These are phyloP conservation scores for Phaeomoniella chlamydospora DNA, from an alignment of 2,329 filamentous ascomycete genomes.

Conservation along the genomic window DNA sequence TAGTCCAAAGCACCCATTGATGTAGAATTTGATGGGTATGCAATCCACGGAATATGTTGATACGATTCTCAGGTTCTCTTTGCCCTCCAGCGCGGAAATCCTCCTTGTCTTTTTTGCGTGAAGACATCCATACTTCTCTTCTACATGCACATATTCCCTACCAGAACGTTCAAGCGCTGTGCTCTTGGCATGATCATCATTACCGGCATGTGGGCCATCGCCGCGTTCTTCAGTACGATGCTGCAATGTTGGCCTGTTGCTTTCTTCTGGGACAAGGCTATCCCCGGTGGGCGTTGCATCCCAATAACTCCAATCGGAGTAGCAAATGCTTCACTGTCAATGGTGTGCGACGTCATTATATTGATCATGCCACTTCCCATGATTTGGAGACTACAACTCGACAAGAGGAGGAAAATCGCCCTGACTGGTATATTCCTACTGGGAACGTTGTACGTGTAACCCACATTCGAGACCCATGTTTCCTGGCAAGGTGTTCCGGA, in stretches of 20 bases:
- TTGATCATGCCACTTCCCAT: constrained; percentile 1
- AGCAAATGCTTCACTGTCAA: background rate
- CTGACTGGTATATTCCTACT: background rate
- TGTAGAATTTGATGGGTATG: too few species aligned
- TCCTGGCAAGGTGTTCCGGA: too few species aligned
- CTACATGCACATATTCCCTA: constrained; percentile 12
- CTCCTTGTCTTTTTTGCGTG: constrained; percentile 1
- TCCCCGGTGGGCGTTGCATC: background rate
- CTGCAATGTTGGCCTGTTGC: background rate
- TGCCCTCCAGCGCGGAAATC: background rate
- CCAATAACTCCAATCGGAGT: background rate
- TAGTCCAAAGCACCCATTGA: too few species aligned
- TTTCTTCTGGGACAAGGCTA: constrained; percentile 2
- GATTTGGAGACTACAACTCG: constrained; percentile 1
- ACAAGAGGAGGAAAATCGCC: constrained; percentile 1
- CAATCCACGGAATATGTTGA: too few species aligned
- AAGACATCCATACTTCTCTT: constrained; percentile 13
- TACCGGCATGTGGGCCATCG: background rate
- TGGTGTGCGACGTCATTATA: background rate
- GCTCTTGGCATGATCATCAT: constrained; percentile 8
- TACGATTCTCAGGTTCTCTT: background rate
- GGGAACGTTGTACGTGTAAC: constrained; percentile 2
- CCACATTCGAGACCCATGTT: too few species aligned
- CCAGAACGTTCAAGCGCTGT: constrained; percentile 6
- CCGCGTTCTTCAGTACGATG: constrained; percentile 1